A percentile compares a stretch with the other conserved stretches of the same genome.
These are phyloP conservation scores for Cyclotella cryptica DNA, from an alignment of 108 stramenopile species.

Conservation along the genomic window DNA sequence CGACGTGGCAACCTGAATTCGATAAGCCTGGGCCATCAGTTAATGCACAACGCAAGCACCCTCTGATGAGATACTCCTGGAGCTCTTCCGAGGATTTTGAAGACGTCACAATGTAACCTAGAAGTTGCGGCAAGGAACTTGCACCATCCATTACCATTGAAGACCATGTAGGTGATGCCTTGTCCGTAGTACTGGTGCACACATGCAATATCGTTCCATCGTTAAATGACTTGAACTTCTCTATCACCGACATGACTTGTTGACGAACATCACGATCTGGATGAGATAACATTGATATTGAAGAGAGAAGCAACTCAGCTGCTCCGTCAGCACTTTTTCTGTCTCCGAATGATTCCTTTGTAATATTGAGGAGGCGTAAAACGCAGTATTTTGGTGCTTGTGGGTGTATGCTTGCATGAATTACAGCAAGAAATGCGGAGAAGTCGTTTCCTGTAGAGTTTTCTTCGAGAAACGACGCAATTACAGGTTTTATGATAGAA, in stretches of 20 bases:
- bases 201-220: constrained; percentile 35
- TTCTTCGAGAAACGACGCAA: constrained; percentile 26
- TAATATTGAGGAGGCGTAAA: constrained; percentile 48
- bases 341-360: constrained; percentile 31
- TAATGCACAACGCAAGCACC: constrained; percentile 36
- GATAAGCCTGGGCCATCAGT: constrained; percentile 21
- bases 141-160: constrained; percentile 62
- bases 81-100: constrained; percentile 19
- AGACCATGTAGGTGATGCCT: constrained; percentile 53
- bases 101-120: constrained; percentile 42
- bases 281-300: constrained; percentile 56
- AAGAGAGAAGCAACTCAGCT: constrained; percentile 51
- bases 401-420: constrained; percentile 39
- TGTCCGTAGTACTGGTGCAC: constrained; percentile 51
- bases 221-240: constrained; percentile 35
- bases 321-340: constrained; percentile 17
- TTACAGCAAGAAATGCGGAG: constrained; percentile 23
- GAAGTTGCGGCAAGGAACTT: constrained; percentile 44
- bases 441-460: neutral
- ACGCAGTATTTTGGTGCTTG: constrained; percentile 31
- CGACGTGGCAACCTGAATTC: constrained; percentile 48
- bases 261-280: constrained; percentile 53
- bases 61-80: constrained; percentile 39
- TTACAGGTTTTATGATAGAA: constrained; percentile 38
- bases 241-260: constrained; percentile 50